Percentiles rank a stretch among this genome's conserved stretches.
Conservation (phyloP, 768 basidiomycete genomes). For the Tulasnella sp. region DNA sequence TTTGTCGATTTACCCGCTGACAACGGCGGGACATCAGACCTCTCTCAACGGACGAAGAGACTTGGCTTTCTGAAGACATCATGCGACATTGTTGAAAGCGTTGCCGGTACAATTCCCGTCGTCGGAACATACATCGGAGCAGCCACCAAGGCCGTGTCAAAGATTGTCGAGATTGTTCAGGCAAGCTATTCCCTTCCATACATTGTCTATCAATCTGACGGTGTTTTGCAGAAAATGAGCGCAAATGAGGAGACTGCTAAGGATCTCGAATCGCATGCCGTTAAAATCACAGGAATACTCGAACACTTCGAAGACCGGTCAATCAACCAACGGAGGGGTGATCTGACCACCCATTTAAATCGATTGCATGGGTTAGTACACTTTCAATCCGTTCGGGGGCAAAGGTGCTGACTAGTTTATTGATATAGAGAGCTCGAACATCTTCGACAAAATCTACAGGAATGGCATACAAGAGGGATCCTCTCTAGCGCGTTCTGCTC, state of each 20-base stretch:
- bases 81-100: neutral
- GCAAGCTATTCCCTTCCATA: neutral
- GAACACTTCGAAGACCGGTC: neutral
- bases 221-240: neutral
- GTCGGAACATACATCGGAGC: neutral
- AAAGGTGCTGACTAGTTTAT: neutral
- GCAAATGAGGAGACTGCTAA: neutral
- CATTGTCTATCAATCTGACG: neutral
- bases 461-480: neutral
- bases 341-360: neutral
- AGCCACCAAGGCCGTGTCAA: neutral
- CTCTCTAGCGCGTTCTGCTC: neutral
- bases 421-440: neutral
- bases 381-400: neutral
- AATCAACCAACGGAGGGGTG: neutral
- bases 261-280: neutral
- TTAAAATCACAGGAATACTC: neutral
- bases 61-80: neutral
- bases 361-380: neutral
- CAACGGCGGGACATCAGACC: neutral
- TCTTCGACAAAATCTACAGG: neutral
- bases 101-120: neutral
- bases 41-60: neutral
- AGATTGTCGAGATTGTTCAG: neutral
- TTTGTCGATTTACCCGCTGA: neutral